Evolutionary conservation across 768 basidiomycete species (phyloP).

Genomic region (Termitomyces sp.): DNA sequence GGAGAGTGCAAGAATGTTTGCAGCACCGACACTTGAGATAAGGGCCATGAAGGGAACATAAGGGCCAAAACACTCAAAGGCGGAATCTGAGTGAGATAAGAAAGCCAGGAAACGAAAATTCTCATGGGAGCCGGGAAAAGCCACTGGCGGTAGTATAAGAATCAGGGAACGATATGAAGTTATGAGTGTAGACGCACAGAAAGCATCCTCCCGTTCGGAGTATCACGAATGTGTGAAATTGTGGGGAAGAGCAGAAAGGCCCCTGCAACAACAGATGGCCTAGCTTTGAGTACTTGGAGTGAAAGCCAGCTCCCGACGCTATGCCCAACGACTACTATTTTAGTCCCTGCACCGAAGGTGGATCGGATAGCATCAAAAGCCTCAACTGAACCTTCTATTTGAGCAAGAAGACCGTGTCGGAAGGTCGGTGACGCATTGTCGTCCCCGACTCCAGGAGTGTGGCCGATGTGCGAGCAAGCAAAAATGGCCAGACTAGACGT

Average conservation of each 20-base stretch:
- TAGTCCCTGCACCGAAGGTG: slow-evolving; percentile 28
- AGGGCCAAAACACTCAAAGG: slow-evolving; percentile 34
- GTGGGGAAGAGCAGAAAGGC: slow-evolving; percentile 71
- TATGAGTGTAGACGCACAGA: slow-evolving; percentile 39
- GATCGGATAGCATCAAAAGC: slow-evolving; percentile 42
- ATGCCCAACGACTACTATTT: slow-evolving; percentile 55
- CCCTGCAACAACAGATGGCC: slow-evolving; percentile 32
- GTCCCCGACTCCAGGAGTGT: slow-evolving; percentile 41
- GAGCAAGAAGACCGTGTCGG: slow-evolving; percentile 37
- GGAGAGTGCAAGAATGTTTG: slow-evolving; percentile 49
- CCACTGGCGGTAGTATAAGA: slow-evolving; percentile 28
- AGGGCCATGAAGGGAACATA: slow-evolving; percentile 51
- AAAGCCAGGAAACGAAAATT: slow-evolving; percentile 37
- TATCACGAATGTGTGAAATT: slow-evolving; percentile 55
- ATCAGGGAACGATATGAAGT: neutral
- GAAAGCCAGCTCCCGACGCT: slow-evolving; percentile 74
- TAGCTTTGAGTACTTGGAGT: slow-evolving; percentile 52
- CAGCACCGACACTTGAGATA: slow-evolving; percentile 41
- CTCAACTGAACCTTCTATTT: slow-evolving; percentile 54
- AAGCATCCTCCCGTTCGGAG: slow-evolving; percentile 60
- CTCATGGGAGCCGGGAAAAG: slow-evolving; percentile 47
- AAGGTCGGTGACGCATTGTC: slow-evolving; percentile 16
- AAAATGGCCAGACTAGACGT: slow-evolving; percentile 46
- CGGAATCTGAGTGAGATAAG: slow-evolving; percentile 39
- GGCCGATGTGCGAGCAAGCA: slow-evolving; percentile 62